phyloP scores from a whole-genome alignment of 140 eudicot species.

The Cichorium intybus region DNA sequence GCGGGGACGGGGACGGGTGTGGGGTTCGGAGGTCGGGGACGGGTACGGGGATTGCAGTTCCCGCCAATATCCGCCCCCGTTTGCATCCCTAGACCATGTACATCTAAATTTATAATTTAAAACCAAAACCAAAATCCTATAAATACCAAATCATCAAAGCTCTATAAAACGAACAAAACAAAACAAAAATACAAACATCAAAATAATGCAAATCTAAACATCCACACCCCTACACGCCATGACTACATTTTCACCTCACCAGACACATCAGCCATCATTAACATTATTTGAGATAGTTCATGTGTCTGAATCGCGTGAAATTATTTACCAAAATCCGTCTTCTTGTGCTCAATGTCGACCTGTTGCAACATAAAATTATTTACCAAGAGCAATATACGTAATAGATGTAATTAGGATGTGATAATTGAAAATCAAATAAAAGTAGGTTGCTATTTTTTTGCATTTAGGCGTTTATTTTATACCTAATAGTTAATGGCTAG shows the following conservation, averaged over 20 bases:
- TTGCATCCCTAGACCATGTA: too few relatives aligned
- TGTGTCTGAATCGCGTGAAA: not conserved
- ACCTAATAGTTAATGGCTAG: constrained; percentile 18
- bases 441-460: too few relatives aligned
- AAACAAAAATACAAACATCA: not conserved
- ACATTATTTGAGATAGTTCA: constrained; percentile 9
- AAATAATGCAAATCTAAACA: not conserved
- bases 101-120: constrained; percentile 11
- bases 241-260: constrained; percentile 11
- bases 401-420: too few relatives aligned
- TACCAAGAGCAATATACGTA: too few relatives aligned
- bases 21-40: too few relatives aligned
- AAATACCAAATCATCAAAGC: constrained; percentile 25
- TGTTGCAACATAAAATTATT: constrained; percentile 5
- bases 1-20: too few relatives aligned
- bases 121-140: constrained; percentile 17
- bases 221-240: constrained; percentile 10
- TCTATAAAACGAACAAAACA: constrained; percentile 16
- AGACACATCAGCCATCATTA: not conserved
- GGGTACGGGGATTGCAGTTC: too few relatives aligned
- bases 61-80: too few relatives aligned
- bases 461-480: too few relatives aligned
- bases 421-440: too few relatives aligned
- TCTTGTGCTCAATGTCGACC: constrained; percentile 16
- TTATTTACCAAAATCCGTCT: constrained; percentile 30